Evolutionary conservation across 202 grass and related monocot species (phyloP), one percentile per base, ranked within the genome.

Genomic region (Digitaria exilis): DNA sequence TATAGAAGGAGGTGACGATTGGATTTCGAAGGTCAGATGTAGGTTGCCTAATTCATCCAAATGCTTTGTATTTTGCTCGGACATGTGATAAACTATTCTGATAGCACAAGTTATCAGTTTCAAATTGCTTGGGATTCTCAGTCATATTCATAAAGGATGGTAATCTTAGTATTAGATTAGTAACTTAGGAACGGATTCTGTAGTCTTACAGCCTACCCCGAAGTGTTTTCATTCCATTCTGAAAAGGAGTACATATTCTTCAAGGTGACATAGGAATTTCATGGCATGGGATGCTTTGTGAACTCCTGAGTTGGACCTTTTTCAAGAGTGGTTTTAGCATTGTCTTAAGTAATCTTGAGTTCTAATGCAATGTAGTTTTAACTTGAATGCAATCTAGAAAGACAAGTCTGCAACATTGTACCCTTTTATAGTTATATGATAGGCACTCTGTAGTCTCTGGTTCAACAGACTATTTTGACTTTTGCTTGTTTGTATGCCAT

Each of bases 221-320:
- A 41, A 39, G 15, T 54, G 28, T 44, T 58, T 1, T 42, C 73
- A 12, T 50, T 78, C 75, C 9, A 67, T 75, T 45, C 31, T 31
- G 62, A 69, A 52, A 73, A 22, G 17, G 42, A 45, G 48, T 17
- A 11, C 48, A 22, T 64, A 55, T 73, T 77, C n/a, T 46, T 88
- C 45, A 62, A 71, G 54, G 60, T 73, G 17, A 29, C 44, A 76
- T 69, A 39, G 12, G 26, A 71, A 55, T 10, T 34, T 48, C 21
- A 1, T 80, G 4, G 35, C 18, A 13, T 24, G 46, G 16, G 21
- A 16, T 58, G 59, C 57, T 50, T 44, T 4, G 4, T 19, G 31
- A 66, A 52, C 32, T 55, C 14, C 26, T 0, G 19, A 30, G 35
- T 15, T 43, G 18, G 18, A 44, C 63, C 48, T 69, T 75, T 58